A percentile compares a stretch with the other conserved stretches of the same genome.
Conservation (phyloP, 2,329 filamentous ascomycete genomes). For the Aspergillus sp. region DNA sequence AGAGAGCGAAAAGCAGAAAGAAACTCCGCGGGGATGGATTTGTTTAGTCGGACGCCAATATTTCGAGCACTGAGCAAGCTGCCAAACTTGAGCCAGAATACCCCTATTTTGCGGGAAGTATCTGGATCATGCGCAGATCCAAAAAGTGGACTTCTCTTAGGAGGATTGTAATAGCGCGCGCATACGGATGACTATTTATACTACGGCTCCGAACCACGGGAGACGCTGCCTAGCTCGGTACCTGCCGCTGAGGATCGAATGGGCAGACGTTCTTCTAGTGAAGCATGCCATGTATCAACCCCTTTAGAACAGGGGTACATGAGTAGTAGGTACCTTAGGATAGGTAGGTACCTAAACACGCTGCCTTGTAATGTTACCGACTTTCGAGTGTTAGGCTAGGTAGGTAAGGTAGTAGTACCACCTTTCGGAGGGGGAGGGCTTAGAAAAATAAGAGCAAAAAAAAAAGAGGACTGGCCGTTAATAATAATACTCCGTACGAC, state of each 20-base stretch:
- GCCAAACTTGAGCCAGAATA: background rate
- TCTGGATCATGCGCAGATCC: slow-evolving; percentile 1
- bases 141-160: background rate
- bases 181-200: background rate
- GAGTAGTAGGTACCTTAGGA: too few species aligned
- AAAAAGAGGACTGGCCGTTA: slow-evolving; percentile 2
- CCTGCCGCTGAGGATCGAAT: background rate
- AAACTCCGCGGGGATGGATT: background rate
- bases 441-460: background rate
- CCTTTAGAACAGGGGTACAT: background rate
- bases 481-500: slow-evolving; percentile 2
- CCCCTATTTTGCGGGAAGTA: background rate
- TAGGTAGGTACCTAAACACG: too few species aligned
- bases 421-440: background rate
- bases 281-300: background rate
- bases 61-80: background rate
- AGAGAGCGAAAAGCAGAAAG: too few species aligned
- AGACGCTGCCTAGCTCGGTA: background rate
- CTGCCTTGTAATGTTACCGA: background rate
- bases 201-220: background rate
- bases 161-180: background rate
- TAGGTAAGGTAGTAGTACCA: too few species aligned
- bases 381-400: too few species aligned
- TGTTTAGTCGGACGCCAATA: background rate
- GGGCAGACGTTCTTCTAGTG: background rate